Evolutionary conservation across 176 grass and related monocot genomes (phyloP), one percentile per base, ranked within the genome.

Genomic region (Aegilops sharonensis): DNA sequence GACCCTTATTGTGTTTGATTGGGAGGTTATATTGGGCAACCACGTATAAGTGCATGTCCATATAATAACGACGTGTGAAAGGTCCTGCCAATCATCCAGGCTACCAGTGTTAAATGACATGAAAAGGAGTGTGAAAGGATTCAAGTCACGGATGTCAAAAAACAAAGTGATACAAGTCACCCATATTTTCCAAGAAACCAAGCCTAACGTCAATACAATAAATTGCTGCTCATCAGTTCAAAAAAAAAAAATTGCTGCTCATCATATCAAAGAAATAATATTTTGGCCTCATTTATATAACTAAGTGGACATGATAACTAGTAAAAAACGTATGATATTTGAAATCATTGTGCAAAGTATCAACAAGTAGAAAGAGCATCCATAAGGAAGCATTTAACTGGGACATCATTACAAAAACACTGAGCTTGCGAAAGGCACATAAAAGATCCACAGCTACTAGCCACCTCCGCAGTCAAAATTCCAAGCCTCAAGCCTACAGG

Each of bases 391-490:
- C 77, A 81, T 47, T 66, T 65, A 23, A 80, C 45, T 45, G 82
- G 66, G 35, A 75, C 68, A 85, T 85, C 77, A 61, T 81, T 68
- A 89, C 83, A 89, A 80, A 89, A 76, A 76, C 85, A 81, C 59
- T 31, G 69, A 52, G 48, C 69, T 70, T 5, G 31, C 25, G 12
- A 24, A 80, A 36, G 68, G 59, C 70, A 62, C 71, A 25, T 69
- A 86, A 61, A n/a, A 82, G 36, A 36, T 79, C 79, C 79, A 50
- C 34, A 83, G 64, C 73, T 83, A 84, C 84, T 90, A 87, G 79
- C 78, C 79, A 87, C 42, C 67, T 83, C 79, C 73, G 39, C 39
- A 34, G 74, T 83, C 68, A 27, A 72, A 70, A 71, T 72, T 29
- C 65, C 73, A 83, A 25, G 39, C 23, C 63, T 90, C 89, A 90